Evolutionary conservation across 208 protist species (phyloP), one percentile per base, ranked within the genome.

Genomic region (Leishmania martiniquensis): DNA sequence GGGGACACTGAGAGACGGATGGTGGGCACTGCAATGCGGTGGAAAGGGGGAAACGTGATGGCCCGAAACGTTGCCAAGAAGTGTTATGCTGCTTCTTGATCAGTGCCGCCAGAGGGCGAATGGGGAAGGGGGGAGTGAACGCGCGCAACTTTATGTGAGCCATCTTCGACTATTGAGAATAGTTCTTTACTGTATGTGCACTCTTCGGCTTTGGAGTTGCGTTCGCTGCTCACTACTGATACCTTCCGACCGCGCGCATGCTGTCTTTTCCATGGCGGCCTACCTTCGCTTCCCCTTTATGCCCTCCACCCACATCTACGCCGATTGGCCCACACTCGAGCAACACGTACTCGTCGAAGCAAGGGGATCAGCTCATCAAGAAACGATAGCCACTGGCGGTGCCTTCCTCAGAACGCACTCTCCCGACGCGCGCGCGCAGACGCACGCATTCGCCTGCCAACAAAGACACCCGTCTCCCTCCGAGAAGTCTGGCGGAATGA

Each of bases 401-500:
- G 63, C 5, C 63, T 45, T 47, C 4, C 6, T 44, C 63, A 68
- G 39, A 49, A 39, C 37, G 39, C 63, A 32, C 59, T n/a, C n/a
- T n/a, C 42, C 22, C 17, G 44, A 78, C 29, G 37, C 60, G 42
- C 45, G 17, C 51, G 60, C 42, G 71, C 49, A 51, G 59, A 65
- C 39, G 55, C 63, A 71, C 32, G 3, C 39, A 68, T 47, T 68
- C 7, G 42, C 63, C 44, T 5, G 20, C 17, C 63, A 68, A 12
- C 32, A 39, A 4, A 68, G 44, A 66, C 34, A 3, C 39, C 63
- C 57, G n/a, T 29, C 57, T 5, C 22, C 22, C 63, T 49, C 39
- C 44, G 63, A 47, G 42, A 17, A 72, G 60, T 37, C 29, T 49
- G 55, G 15, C 45, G 29, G 15, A 20, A 79, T 82, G 70, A n/a